phyloP scores from a whole-genome alignment of 306 rosid species.

The Inga oerstediana region DNA sequence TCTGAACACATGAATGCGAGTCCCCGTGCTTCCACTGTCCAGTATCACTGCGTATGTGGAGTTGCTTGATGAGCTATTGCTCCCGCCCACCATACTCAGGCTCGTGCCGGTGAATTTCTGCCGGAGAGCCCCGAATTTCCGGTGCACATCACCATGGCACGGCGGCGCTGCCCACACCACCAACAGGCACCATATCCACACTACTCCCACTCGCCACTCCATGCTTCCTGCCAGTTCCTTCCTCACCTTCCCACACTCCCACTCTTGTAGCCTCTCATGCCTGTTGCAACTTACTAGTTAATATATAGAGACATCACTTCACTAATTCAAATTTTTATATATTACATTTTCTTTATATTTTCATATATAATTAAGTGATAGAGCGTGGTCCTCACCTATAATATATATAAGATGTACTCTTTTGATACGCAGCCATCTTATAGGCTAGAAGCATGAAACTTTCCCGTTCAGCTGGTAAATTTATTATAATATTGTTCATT shows the following conservation, averaged over 20 bases:
- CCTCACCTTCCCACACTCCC: not conserved
- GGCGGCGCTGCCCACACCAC: not conserved
- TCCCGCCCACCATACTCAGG: no score
- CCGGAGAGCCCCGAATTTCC: not conserved
- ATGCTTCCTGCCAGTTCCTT: not conserved
- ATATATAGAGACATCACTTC: no score
- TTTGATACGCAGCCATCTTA: no score
- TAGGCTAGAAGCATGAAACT: no score
- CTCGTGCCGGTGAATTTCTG: not conserved
- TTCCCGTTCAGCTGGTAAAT: no score
- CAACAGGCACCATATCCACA: not conserved
- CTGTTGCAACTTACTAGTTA: not conserved
- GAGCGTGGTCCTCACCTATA: no score
- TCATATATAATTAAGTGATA: no score
- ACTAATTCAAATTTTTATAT: no score
- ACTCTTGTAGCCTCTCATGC: not conserved
- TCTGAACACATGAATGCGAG: constrained; percentile 65
- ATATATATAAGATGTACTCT: no score
- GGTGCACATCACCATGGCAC: not conserved
- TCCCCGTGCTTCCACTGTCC: constrained; percentile 77
- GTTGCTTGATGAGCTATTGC: not conserved
- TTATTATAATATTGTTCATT: no score
- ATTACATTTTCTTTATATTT: no score
- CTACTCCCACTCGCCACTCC: not conserved
- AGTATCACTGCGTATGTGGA: constrained; percentile 59